A percentile compares a stretch with the other conserved stretches of the same genome.
phyloP scores from a whole-genome alignment of 2,329 filamentous ascomycete species.

The Podosphaera fusca region DNA sequence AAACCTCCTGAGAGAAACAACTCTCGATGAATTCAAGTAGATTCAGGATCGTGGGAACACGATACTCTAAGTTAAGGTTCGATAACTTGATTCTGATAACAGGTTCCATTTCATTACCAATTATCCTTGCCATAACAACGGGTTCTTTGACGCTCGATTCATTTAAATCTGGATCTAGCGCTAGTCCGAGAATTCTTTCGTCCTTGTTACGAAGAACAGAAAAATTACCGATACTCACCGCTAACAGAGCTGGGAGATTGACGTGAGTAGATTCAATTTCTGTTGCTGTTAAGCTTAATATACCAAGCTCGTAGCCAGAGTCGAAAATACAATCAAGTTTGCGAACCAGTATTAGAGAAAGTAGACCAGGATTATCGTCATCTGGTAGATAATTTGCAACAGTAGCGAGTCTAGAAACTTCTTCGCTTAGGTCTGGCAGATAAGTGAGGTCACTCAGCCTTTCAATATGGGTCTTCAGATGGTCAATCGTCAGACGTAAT shows the following conservation, averaged over 20 bases:
- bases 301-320: conserved; percentile 46
- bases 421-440: conserved; percentile 49
- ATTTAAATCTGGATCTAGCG: conserved; percentile 12
- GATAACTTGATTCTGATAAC: conserved; percentile 71
- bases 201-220: conserved; percentile 37
- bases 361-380: conserved; percentile 73
- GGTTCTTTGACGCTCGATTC: conserved; percentile 21
- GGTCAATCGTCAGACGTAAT: conserved; percentile 43
- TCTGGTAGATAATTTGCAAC: conserved; percentile 90
- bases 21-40: conserved; percentile 47
- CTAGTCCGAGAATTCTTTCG: conserved; percentile 48
- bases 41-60: conserved; percentile 61
- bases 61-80: conserved; percentile 72
- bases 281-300: conserved; percentile 30
- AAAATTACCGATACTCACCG: conserved; percentile 46
- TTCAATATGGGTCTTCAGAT: conserved; percentile 36
- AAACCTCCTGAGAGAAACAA: conserved; percentile 47
- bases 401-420: conserved; percentile 59
- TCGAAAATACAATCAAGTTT: conserved; percentile 37
- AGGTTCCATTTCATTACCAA: conserved; percentile 86
- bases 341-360: conserved; percentile 48
- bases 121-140: conserved; percentile 69
- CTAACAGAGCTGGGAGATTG: conserved; percentile 59
- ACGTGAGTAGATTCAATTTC: conserved; percentile 59
- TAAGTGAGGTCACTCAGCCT: conserved; percentile 41